Percentiles rank a stretch among this genome's conserved stretches.
Conservation (phyloP, 805 yeast species). For the Limtongia smithiae region DNA sequence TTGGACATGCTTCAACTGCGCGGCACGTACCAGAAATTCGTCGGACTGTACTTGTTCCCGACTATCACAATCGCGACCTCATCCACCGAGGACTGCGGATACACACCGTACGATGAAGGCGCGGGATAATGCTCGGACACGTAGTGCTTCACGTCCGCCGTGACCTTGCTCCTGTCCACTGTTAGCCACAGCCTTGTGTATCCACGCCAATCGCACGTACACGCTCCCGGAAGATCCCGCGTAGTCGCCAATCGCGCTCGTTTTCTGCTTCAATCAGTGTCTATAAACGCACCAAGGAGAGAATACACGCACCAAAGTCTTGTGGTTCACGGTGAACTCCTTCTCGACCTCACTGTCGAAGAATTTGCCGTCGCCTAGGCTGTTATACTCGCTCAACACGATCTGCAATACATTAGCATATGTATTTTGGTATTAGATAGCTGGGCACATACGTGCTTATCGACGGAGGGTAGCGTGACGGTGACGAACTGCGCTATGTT, state of each 20-base stretch:
- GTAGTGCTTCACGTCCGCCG: slow-evolving; percentile 46
- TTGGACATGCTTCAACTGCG: slow-evolving; percentile 43
- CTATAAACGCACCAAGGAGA: background rate
- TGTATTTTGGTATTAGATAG: background rate
- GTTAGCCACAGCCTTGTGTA: too few species aligned
- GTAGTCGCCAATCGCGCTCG: slow-evolving; percentile 51
- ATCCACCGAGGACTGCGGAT: slow-evolving; percentile 37
- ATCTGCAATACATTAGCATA: slow-evolving; percentile 28
- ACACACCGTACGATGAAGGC: slow-evolving; percentile 46
- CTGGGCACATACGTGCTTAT: slow-evolving; percentile 14
- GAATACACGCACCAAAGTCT: slow-evolving; percentile 20
- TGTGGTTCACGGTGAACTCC: slow-evolving; percentile 58
- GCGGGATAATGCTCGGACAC: slow-evolving; percentile 67
- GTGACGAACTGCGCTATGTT: slow-evolving; percentile 42
- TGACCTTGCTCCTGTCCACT: slow-evolving; percentile 35
- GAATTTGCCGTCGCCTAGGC: slow-evolving; percentile 45
- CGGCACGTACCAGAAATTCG: slow-evolving; percentile 68
- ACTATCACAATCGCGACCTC: slow-evolving; percentile 51
- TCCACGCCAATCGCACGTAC: too few species aligned
- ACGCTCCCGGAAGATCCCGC: slow-evolving; percentile 25
- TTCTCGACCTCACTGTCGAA: slow-evolving; percentile 50
- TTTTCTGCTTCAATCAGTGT: slow-evolving; percentile 39
- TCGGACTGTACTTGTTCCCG: slow-evolving; percentile 68
- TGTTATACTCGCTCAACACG: slow-evolving; percentile 50
- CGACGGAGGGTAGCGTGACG: slow-evolving; percentile 36